Percentiles rank a stretch among this genome's conserved stretches.
Evolutionary conservation across 345 rosid species (phyloP).

Genomic region (Excoecaria cochinchinensis): DNA sequence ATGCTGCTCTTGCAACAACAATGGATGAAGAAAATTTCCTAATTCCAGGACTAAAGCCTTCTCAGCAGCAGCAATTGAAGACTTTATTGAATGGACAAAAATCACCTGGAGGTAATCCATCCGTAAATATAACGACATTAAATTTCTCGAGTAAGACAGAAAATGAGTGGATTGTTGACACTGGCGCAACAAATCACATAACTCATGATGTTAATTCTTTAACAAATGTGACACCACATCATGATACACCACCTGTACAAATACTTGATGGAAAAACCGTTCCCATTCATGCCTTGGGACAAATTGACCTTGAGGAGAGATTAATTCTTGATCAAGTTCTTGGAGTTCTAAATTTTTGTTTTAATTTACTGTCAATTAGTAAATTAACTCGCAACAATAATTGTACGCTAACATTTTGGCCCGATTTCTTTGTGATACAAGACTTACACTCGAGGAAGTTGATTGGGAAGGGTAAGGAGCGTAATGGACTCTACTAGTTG

Average conservation of each 20-base stretch:
- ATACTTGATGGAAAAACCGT: not conserved
- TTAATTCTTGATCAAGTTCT: not conserved
- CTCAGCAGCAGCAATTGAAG: no score
- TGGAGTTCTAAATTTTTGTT: not conserved
- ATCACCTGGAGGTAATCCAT: not conserved
- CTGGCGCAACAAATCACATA: not conserved
- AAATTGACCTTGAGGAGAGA: not conserved
- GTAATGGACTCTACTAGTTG: no score
- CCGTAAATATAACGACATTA: not conserved
- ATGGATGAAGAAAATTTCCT: not conserved
- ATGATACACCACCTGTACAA: not conserved
- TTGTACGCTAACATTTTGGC: not conserved
- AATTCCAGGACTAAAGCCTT: not conserved
- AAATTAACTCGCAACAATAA: not conserved
- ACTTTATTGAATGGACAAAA: not conserved
- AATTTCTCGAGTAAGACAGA: not conserved
- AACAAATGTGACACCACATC: not conserved
- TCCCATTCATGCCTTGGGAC: not conserved
- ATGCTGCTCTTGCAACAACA: not conserved
- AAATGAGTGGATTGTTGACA: not conserved
- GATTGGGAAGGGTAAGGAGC: no score
- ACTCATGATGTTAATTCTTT: not conserved
- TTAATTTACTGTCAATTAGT: not conserved
- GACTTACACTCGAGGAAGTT: not conserved
- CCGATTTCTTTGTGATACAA: not conserved